A percentile compares a stretch with the other conserved stretches of the same genome.
Evolutionary conservation across 2,329 filamentous ascomycete species (phyloP).

Genomic region (Ophiobolus disseminans): DNA sequence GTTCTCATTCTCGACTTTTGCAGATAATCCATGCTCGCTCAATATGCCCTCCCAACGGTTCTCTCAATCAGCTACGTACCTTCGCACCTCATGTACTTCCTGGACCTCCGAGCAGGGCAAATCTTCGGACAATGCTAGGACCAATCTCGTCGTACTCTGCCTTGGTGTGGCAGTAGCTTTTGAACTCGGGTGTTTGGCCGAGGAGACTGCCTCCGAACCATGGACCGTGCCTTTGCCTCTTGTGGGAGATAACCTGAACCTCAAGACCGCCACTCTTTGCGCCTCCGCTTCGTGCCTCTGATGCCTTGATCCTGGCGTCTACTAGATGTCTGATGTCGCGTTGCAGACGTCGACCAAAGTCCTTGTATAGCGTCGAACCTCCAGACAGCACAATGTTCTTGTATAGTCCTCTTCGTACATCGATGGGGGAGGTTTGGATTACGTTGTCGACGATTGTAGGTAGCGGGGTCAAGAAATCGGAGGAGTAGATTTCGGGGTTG

Average conservation of each 20-base stretch:
- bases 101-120: slow-evolving; percentile 90
- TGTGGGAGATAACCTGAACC: slow-evolving; percentile 96
- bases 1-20: slow-evolving; percentile 23
- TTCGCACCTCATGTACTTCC: slow-evolving; percentile 69
- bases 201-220: slow-evolving; percentile 98
- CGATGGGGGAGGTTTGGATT: slow-evolving; percentile 96
- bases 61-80: neutral
- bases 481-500: slow-evolving; percentile 99
- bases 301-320: slow-evolving; percentile 89
- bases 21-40: slow-evolving; percentile 23
- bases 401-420: slow-evolving; percentile 95
- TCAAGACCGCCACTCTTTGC: slow-evolving; percentile 93
- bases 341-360: slow-evolving; percentile 95
- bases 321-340: slow-evolving; percentile 96
- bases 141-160: slow-evolving; percentile 87
- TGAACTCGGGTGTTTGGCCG: slow-evolving; percentile 97
- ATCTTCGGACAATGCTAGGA: slow-evolving; percentile 92
- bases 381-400: slow-evolving; percentile 99
- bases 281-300: slow-evolving; percentile 88
- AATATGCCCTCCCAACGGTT: slow-evolving; percentile 7
- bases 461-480: slow-evolving; percentile 94
- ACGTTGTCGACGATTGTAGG: slow-evolving; percentile 94
- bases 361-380: slow-evolving; percentile 96
- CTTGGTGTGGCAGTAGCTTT: slow-evolving; percentile 92
- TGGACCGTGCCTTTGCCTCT: slow-evolving; percentile 93